These are phyloP conservation scores for Dalbergia oliveri DNA, from an alignment of 306 rosid species.

Conservation along the genomic window DNA sequence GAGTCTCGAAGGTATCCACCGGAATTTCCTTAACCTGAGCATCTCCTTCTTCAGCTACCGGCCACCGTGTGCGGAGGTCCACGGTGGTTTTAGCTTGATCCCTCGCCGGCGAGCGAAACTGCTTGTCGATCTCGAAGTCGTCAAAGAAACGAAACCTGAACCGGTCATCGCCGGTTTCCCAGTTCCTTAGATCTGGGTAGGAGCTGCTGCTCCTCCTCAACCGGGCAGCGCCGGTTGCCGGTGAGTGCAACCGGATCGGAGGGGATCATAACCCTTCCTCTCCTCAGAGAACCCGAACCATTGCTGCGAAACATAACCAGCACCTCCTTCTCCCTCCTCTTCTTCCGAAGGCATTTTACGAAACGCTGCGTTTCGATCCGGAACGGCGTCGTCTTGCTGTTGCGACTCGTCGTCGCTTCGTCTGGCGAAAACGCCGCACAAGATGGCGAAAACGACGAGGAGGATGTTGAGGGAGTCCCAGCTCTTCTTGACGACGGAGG, in stretches of 20 bases:
- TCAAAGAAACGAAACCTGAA: slow-evolving; percentile 69
- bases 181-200: slow-evolving; percentile 87
- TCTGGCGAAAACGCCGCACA: slow-evolving; percentile 72
- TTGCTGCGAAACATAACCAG: slow-evolving; percentile 46
- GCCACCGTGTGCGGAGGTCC: slow-evolving; percentile 28
- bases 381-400: slow-evolving; percentile 7
- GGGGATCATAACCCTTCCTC: slow-evolving; percentile 41
- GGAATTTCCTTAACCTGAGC: slow-evolving; percentile 67
- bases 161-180: slow-evolving; percentile 56
- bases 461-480: slow-evolving; percentile 82
- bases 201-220: slow-evolving; percentile 82
- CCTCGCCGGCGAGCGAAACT: slow-evolving; percentile 48
- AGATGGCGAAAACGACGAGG: slow-evolving; percentile 73
- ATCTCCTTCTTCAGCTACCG: slow-evolving; percentile 12
- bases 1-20: slow-evolving; percentile 59
- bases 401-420: slow-evolving; percentile 62
- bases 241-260: slow-evolving; percentile 37
- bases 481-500: slow-evolving; percentile 67
- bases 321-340: not conserved
- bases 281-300: slow-evolving; percentile 60
- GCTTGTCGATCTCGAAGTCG: slow-evolving; percentile 69
- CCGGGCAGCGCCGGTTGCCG: slow-evolving; percentile 41
- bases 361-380: slow-evolving; percentile 8
- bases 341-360: not conserved
- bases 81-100: not conserved